Evolutionary conservation across 2,329 filamentous ascomycete species (phyloP), one percentile per base, ranked within the genome.

Genomic region (Teratosphaeria pseudoeucalypti): DNA sequence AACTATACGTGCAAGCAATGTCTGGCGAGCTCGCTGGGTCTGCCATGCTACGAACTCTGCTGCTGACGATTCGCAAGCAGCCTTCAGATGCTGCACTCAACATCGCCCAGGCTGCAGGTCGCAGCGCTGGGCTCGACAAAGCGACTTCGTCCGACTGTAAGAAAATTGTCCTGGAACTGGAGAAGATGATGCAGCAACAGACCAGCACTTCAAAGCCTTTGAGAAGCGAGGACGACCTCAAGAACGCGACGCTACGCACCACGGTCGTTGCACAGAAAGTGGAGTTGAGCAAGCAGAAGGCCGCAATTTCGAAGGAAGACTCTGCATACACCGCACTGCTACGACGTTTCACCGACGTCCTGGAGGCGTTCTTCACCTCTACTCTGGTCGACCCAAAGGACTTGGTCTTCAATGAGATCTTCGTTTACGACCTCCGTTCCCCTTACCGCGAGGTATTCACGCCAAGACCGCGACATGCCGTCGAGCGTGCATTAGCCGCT

Each of bases 251-350:
- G 52, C 75, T 90, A 49, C 81, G 90, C 53, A 90, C 89, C 1
- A 92, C 89, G 0, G 84, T 92, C 34, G 84, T 92, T 56, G 88
- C 88, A 16, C 88, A 92, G 69, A 88, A 89, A 70, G 88, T 94
- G 19, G 86, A 91, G 68, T 79, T 94, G 49, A 90, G 87, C 73
- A 87, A 85, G 63, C 86, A 91, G 70, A 85, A 86, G 64, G 85
- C 88, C 1, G 78, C 82, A 3, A 79, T 92, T 32, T 88, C 87
- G 0, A 81, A 85, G 53, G 80, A 87, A 64, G 89, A 92, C 73
- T 84, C 82, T 63, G 80, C 81, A 5, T 90, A 90, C 69, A 90
- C 88, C 16, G 75, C 78, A 27, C 73, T 89, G 11, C 78, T 92
- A 4, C 82, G 87, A 63, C 70, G 72, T 1, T 75, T 87, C 26